These are phyloP conservation scores for Gossypium raimondii DNA, from an alignment of 345 rosid genomes.

Conservation along the genomic window DNA sequence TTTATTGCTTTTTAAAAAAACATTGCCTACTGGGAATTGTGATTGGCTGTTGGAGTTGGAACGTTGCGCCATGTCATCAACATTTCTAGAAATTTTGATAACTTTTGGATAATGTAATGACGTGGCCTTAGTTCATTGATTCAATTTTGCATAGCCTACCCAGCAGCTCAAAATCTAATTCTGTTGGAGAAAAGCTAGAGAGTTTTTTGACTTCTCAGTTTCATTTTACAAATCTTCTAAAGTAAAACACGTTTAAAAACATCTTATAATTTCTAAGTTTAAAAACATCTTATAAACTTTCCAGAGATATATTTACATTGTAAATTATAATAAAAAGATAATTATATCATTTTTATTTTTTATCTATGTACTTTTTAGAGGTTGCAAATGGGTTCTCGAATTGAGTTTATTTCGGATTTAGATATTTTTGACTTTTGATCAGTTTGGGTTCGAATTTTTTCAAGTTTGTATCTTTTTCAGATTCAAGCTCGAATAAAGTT, in stretches of 20 bases:
- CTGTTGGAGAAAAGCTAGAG: background rate
- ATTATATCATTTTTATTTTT: too few relatives aligned
- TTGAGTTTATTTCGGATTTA: too few relatives aligned
- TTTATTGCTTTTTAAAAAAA: background rate
- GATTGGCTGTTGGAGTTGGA: constrained; percentile 23
- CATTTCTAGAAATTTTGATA: constrained; percentile 2
- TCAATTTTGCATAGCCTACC: background rate
- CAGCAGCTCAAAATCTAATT: background rate
- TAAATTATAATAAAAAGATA: too few relatives aligned
- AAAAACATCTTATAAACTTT: too few relatives aligned
- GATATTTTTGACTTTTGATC: rapidly evolving
- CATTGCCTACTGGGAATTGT: background rate
- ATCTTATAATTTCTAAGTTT: too few relatives aligned
- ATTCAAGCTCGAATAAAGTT: too few relatives aligned
- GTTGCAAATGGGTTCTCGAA: too few relatives aligned
- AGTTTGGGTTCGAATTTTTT: too few relatives aligned
- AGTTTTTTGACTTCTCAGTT: background rate
- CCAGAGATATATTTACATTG: too few relatives aligned
- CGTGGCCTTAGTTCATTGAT: constrained; percentile 16
- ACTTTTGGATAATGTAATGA: constrained; percentile 30
- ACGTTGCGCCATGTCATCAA: constrained; percentile 23
- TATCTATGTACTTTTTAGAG: too few relatives aligned
- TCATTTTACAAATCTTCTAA: too few relatives aligned
- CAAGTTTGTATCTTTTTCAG: rapidly evolving
- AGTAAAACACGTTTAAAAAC: too few relatives aligned